A percentile compares a stretch with the other conserved stretches of the same genome.
These are phyloP conservation scores for Globisporangium spiculum DNA, from an alignment of 352 stramenopile genomes.

Conservation along the genomic window DNA sequence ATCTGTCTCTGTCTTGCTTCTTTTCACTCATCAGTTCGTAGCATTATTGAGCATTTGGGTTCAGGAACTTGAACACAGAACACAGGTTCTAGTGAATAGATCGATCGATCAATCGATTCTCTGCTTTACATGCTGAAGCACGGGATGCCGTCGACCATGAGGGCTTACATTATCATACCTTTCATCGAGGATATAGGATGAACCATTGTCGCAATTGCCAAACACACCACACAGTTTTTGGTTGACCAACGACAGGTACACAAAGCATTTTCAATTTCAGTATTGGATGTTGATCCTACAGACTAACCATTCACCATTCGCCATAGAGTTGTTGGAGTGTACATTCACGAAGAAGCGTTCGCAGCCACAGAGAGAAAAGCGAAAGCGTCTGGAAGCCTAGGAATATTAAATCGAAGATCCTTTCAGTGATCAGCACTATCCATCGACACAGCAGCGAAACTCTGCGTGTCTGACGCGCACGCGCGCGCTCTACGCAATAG, in stretches of 20 bases:
- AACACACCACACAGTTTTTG: neutral
- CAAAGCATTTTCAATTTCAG: neutral
- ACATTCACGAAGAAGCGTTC: neutral
- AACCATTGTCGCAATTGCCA: neutral
- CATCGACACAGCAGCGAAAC: neutral
- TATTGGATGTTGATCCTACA: neutral
- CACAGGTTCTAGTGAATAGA: neutral
- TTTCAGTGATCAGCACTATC: constrained; percentile 5
- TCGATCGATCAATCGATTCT: neutral
- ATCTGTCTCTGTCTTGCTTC: neutral
- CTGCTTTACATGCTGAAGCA: neutral
- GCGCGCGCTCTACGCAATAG: neutral
- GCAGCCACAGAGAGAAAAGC: neutral
- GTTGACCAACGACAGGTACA: neutral
- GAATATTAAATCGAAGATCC: constrained; percentile 1
- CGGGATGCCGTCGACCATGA: neutral
- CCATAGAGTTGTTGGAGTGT: neutral
- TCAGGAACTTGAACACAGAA: constrained; percentile 9
- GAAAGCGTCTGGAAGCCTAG: neutral
- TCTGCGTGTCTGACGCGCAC: neutral
- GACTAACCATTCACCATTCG: neutral
- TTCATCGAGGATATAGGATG: neutral
- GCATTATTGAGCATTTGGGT: neutral
- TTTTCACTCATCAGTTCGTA: neutral
- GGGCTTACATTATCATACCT: neutral